Evolutionary conservation across 176 grass and related monocot species (phyloP).

Genomic region (Bothriochloa decipiens): DNA sequence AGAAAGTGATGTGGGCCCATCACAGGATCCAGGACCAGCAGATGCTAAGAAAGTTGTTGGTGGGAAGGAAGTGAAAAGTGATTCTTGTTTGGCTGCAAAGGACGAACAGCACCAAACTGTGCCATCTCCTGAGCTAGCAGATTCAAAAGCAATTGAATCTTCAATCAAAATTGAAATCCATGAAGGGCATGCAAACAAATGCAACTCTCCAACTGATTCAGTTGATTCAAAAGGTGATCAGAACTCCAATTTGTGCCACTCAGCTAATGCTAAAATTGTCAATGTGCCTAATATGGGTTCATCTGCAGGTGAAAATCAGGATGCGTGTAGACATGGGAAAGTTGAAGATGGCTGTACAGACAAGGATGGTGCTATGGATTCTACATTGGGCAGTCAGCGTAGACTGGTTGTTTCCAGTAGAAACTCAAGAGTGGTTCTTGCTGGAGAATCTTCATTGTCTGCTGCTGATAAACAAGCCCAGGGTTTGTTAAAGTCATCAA

Average conservation of each 20-base stretch:
- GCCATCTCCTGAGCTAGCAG: conserved; percentile 12
- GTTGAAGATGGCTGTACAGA: conserved; percentile 41
- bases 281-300: conserved; percentile 6
- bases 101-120: conserved; percentile 28
- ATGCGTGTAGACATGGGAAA: conserved; percentile 42
- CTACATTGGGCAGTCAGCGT: conserved; percentile 30
- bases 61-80: conserved; percentile 47
- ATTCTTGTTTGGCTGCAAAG: conserved; percentile 33
- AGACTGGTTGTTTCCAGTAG: conserved; percentile 9
- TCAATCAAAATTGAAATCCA: conserved; percentile 34
- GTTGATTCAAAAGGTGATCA: conserved; percentile 39
- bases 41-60: conserved; percentile 15
- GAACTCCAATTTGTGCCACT: not conserved
- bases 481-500: conserved; percentile 32
- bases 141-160: conserved; percentile 39
- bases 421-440: conserved; percentile 19
- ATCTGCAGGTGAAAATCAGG: conserved; percentile 32
- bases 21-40: conserved; percentile 15
- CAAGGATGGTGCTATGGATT: conserved; percentile 21
- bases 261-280: conserved; percentile 4
- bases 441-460: conserved; percentile 38
- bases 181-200: conserved; percentile 23
- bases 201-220: conserved; percentile 13
- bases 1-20: conserved; percentile 35
- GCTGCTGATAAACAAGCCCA: conserved; percentile 35